Conservation (phyloP, 106 monocot species). For the Hemerocallis citrina region DNA sequence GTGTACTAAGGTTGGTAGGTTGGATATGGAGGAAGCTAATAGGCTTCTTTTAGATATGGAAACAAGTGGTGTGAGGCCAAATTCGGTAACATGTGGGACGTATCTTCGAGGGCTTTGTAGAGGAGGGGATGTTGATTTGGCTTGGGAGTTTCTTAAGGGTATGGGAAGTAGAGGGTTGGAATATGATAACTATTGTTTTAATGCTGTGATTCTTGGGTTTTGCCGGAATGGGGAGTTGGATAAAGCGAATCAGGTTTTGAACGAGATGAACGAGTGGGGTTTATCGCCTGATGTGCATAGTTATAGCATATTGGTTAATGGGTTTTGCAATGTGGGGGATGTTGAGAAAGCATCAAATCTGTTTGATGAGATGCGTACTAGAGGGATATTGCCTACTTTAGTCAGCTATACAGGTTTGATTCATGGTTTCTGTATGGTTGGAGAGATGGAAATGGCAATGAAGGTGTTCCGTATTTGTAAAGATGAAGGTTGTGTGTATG, state of each 20-base stretch:
- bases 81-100: slow-evolving; percentile 4
- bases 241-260: slow-evolving; percentile 7
- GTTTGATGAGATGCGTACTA: slow-evolving; percentile 10
- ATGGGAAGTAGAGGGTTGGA: not conserved
- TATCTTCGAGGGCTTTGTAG: slow-evolving; percentile 12
- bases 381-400: slow-evolving; percentile 4
- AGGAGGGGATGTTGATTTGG: not conserved
- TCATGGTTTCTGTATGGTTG: slow-evolving; percentile 1
- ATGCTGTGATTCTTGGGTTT: slow-evolving; percentile 14
- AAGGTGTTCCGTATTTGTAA: not conserved
- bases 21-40: slow-evolving; percentile 5
- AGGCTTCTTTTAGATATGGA: slow-evolving; percentile 11
- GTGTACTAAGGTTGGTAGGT: not conserved
- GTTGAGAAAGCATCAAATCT: slow-evolving; percentile 2
- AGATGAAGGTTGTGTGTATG: not conserved
- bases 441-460: slow-evolving; percentile 3
- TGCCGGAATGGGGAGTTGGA: not conserved
- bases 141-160: slow-evolving; percentile 15
- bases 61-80: slow-evolving; percentile 9
- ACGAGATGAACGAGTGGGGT: slow-evolving; percentile 15
- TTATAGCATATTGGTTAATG: slow-evolving; percentile 12
- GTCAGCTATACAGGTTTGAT: slow-evolving; percentile 6
- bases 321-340: slow-evolving; percentile 2
- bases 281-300: slow-evolving; percentile 8
- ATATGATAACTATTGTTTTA: slow-evolving; percentile 9